These are phyloP conservation scores for Centella asiatica DNA, from an alignment of 129 eudicot species.

Conservation along the genomic window DNA sequence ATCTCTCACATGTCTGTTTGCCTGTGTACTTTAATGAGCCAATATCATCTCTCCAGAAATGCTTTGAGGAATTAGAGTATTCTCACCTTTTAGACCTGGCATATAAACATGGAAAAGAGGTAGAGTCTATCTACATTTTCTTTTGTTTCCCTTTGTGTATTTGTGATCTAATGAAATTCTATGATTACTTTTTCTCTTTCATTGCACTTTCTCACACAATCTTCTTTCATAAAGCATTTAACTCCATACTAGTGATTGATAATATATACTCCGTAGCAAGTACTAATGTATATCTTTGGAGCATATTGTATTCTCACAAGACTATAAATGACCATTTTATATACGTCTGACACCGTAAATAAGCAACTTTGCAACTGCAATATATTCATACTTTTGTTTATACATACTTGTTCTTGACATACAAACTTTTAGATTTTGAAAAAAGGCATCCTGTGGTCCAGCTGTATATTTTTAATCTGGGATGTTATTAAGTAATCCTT, in stretches of 20 bases:
- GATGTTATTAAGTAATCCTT: too few species aligned
- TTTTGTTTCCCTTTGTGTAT: not conserved
- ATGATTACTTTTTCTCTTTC: not conserved
- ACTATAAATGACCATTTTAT: not conserved
- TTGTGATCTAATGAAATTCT: not conserved
- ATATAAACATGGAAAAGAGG: constrained; percentile 74
- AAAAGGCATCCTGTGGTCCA: too few species aligned
- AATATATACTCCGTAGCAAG: too few species aligned
- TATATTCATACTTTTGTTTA: too few species aligned
- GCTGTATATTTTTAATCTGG: too few species aligned
- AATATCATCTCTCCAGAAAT: constrained; percentile 78
- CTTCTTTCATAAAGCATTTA: too few species aligned
- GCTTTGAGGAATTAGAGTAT: constrained; percentile 86
- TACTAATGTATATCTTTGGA: too few species aligned
- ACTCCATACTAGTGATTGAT: too few species aligned
- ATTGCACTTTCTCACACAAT: not conserved
- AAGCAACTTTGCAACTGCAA: too few species aligned
- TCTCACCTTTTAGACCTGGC: constrained; percentile 85
- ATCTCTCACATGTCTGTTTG: constrained; percentile 77
- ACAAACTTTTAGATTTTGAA: too few species aligned
- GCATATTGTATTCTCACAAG: not conserved
- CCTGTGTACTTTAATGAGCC: constrained; percentile 96
- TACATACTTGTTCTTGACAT: too few species aligned
- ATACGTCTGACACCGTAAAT: not conserved
- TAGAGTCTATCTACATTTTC: constrained; percentile 13